Evolutionary conservation across 768 basidiomycete species (phyloP).

Genomic region (Collybia mongolica): DNA sequence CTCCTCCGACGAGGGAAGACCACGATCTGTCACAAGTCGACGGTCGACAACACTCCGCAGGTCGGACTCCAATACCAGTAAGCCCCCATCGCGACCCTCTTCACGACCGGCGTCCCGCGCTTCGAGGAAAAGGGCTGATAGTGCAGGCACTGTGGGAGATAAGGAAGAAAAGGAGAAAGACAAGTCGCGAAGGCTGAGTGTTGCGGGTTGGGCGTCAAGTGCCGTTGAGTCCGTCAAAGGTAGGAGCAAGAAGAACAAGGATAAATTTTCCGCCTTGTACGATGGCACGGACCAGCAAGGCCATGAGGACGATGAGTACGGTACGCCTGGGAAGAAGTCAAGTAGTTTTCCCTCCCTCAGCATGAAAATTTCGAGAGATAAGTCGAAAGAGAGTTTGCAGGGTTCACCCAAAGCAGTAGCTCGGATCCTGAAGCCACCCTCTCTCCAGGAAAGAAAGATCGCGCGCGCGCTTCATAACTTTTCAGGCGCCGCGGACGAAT

Average conservation of each 20-base stretch:
- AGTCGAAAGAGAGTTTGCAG: slow-evolving; percentile 28
- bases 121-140: slow-evolving; percentile 67
- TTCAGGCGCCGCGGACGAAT: slow-evolving; percentile 71
- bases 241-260: slow-evolving; percentile 50
- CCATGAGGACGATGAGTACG: slow-evolving; percentile 24
- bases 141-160: slow-evolving; percentile 39
- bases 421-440: slow-evolving; percentile 51
- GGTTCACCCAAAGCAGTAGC: slow-evolving; percentile 29
- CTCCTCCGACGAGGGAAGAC: slow-evolving; percentile 32
- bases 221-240: slow-evolving; percentile 63
- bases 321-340: slow-evolving; percentile 19
- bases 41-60: slow-evolving; percentile 29
- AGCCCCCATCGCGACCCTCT: slow-evolving; percentile 20
- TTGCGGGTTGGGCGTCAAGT: slow-evolving; percentile 67
- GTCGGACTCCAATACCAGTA: slow-evolving; percentile 37
- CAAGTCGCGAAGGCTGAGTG: slow-evolving; percentile 41
- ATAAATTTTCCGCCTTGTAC: slow-evolving; percentile 52
- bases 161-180: slow-evolving; percentile 35
- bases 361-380: slow-evolving; percentile 30
- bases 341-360: slow-evolving; percentile 26
- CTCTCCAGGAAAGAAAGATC: slow-evolving; percentile 47
- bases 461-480: slow-evolving; percentile 80
- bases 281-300: slow-evolving; percentile 32
- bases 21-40: slow-evolving; percentile 21
- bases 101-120: slow-evolving; percentile 60